A percentile compares a stretch with the other conserved stretches of the same genome.
phyloP scores from a whole-genome alignment of 2,329 filamentous ascomycete species.

The Cytospora leucostoma region DNA sequence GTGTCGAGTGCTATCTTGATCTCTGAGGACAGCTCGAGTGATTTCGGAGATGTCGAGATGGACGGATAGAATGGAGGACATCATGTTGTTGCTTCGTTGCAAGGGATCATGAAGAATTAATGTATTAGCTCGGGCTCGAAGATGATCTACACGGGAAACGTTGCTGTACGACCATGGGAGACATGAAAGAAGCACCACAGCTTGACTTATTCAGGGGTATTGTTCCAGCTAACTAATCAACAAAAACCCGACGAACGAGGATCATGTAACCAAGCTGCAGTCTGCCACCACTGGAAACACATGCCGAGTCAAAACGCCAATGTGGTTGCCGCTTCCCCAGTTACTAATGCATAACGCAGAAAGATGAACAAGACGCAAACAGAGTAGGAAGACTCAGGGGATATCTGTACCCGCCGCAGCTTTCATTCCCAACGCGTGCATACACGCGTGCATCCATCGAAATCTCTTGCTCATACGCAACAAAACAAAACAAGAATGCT shows the following conservation, averaged over 20 bases:
- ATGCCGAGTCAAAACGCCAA: background rate
- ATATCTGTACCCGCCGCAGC: background rate
- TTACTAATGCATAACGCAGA: background rate
- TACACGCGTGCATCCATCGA: background rate
- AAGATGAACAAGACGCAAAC: background rate
- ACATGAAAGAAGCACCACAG: background rate
- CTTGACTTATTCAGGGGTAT: conserved; percentile 16
- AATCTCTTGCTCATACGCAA: background rate
- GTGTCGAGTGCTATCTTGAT: background rate
- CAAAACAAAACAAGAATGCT: background rate
- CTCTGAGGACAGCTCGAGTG: conserved; percentile 8
- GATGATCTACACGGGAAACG: background rate
- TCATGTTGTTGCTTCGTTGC: background rate
- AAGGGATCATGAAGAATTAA: background rate
- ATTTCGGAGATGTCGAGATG: background rate
- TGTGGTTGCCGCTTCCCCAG: background rate
- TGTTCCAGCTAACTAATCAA: conserved; percentile 3
- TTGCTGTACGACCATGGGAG: background rate
- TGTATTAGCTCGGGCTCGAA: background rate
- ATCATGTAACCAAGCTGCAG: background rate
- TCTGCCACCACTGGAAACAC: background rate
- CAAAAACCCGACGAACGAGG: background rate
- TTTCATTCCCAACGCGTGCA: background rate
- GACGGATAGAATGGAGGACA: background rate
- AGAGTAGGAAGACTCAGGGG: too few species aligned